phyloP scores from a whole-genome alignment of 1,139 yeast species.

The Geotrichum europaeum region DNA sequence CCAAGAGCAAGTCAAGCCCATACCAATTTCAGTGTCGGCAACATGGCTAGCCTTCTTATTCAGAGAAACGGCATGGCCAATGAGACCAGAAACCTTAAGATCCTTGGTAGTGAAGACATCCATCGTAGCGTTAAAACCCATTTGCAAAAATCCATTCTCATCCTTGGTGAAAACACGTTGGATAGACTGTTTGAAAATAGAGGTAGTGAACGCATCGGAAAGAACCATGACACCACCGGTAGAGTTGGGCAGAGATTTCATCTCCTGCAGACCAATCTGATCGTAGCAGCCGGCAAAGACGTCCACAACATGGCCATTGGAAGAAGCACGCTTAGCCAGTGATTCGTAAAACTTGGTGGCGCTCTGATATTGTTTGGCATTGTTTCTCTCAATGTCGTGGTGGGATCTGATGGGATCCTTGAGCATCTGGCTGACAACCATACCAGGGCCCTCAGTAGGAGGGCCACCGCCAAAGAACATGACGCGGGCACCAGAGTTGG shows the following conservation, averaged over 20 bases:
- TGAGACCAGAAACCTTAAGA: slow-evolving; percentile 78
- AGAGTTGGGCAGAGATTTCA: slow-evolving; percentile 72
- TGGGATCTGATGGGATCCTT: slow-evolving; percentile 97
- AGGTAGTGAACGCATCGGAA: slow-evolving; percentile 89
- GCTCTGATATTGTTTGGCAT: slow-evolving; percentile 84
- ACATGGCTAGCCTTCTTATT: slow-evolving; percentile 50
- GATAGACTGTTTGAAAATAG: slow-evolving; percentile 88
- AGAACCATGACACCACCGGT: slow-evolving; percentile 88
- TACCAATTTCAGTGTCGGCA: slow-evolving; percentile 88
- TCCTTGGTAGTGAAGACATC: slow-evolving; percentile 82
- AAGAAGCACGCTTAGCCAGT: slow-evolving; percentile 61
- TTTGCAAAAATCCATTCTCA: slow-evolving; percentile 64
- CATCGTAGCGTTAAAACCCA: slow-evolving; percentile 67
- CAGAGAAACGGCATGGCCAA: slow-evolving; percentile 63
- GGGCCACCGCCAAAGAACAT: slow-evolving; percentile 94
- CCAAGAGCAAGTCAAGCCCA: slow-evolving; percentile 89
- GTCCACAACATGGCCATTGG: slow-evolving; percentile 77
- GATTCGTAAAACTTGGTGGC: slow-evolving; percentile 76
- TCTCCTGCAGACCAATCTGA: slow-evolving; percentile 92
- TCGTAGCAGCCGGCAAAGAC: slow-evolving; percentile 94
- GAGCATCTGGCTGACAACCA: slow-evolving; percentile 85
- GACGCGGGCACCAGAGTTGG: slow-evolving; percentile 85
- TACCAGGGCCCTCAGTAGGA: slow-evolving; percentile 91
- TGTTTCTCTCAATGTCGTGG: slow-evolving; percentile 85
- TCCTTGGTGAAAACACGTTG: slow-evolving; percentile 77